Evolutionary conservation across 345 rosid species (phyloP).

Genomic region (Citrus trifoliata): DNA sequence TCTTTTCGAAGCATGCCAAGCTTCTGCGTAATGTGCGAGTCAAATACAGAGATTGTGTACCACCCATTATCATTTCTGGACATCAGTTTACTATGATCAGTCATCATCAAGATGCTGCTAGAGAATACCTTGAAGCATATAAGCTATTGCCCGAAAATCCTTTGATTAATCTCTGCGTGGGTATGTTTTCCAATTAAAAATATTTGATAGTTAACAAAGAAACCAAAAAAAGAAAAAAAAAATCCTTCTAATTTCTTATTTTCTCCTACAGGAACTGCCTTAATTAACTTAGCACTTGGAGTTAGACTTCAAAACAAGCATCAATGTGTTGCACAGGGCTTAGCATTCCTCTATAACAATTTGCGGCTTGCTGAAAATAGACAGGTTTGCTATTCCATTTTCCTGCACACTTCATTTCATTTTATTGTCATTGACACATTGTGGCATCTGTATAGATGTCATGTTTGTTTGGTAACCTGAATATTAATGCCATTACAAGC

Average conservation of each 20-base stretch:
- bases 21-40: conserved; percentile 33
- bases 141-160: background rate
- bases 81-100: conserved; percentile 41
- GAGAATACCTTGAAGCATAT: conserved; percentile 1
- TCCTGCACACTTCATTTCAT: background rate
- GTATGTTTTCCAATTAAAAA: background rate
- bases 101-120: conserved; percentile 33
- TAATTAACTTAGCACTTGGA: conserved; percentile 50
- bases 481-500: background rate
- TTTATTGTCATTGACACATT: background rate
- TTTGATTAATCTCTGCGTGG: background rate
- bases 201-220: background rate
- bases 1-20: conserved; percentile 34
- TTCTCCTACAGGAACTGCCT: conserved; percentile 40
- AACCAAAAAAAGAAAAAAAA: background rate
- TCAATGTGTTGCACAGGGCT: conserved; percentile 41
- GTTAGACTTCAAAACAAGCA: conserved; percentile 53
- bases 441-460: background rate
- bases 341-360: conserved; percentile 31
- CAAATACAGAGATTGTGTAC: conserved; percentile 29
- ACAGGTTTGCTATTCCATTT: conserved; percentile 29
- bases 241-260: background rate
- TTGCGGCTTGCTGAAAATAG: conserved; percentile 23
- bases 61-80: conserved; percentile 31
- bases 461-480: background rate